Evolutionary conservation across 257 asterid species (phyloP), one percentile per base, ranked within the genome.

Genomic region (Asclepias syriaca): DNA sequence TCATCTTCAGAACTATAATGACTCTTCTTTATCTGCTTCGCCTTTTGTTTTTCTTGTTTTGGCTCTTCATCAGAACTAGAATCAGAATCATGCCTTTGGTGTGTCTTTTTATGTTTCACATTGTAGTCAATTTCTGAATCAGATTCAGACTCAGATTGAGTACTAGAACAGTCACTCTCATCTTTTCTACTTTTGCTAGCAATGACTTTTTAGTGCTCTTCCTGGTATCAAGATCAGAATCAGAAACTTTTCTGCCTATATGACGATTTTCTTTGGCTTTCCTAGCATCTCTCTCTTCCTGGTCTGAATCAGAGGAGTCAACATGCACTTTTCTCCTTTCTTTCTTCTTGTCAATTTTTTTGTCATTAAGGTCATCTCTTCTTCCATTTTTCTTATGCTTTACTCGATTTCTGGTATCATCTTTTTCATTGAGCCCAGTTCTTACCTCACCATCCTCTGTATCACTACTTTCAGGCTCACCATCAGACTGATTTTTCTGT

Each of bases 271-370:
- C 72, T 66, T 64, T 40, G 45, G 46, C 57, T 63, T 69, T 81
- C 81, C 57, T 65, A 8, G 43, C 65, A 32, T 43, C 6, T 54
- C 46, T 57, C 39, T 72, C 78, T 77, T 80, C 69, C 40, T 78
- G 68, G 46, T 77, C 92, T 1, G 84, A 79, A 61, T 85, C 87
- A 15, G 86, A 86, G 29, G 88, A 85, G 32, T 75, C 83, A 6
- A 65, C 83, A 18, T 32, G 79, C 18, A 69, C 56, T 39, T 70
- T 77, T 68, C 69, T 71, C 34, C 70, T 78, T 77, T 65, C 76
- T 54, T 70, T 69, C 43, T 74, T 79, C 14, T 61, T 72, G 2
- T 19, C 77, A 49, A 49, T 79, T 77, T 83, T 75, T 24, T 34
- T 12, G 71, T 68, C 72, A 39, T 51, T 45, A 40, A 45, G 22